Base-by-base conservation (phyloP, 1,139 yeast genomes). In the Debaryomycetaceae sp. region DNA sequence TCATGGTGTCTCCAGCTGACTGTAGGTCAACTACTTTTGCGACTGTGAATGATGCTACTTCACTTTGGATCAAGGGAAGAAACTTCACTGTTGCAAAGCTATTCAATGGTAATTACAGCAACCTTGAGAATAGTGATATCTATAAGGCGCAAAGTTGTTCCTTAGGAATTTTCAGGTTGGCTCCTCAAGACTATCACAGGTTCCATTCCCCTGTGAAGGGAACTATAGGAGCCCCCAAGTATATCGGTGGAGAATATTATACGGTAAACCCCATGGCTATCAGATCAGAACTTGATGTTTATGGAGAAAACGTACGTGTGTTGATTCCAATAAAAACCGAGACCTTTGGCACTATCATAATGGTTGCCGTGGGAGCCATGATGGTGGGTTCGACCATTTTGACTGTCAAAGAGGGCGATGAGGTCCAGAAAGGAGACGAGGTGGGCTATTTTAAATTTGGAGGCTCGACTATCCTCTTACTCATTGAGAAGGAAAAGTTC, bases 201-300 rank as follows among this genome's bases (percentile, higher is more conserved):
- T 91, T 93, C 66, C 99, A 93, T 61, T 76, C 83, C 11, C 97
- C 98, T 0, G 91, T 91, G 1, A 78, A 78, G 48, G 98, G 97
- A 1, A 61, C 60, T 0, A 66, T 93, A 37, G 87, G 86, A 1
- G 71, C 78, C 46, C 84, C 95, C 27, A 75, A 75, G 45, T 75
- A 72, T 49, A 85, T 93, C 38, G 85, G 81, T 38, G 99, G 98
- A 0, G 95, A 90, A 56, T 93, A 93, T 62, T 93, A 89, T 60
- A 93, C 98, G 0, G 99, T 93, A 9, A 93, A 93, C 57, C 98
- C 98, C 1, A 93, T 93, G 97, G 98, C 98, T 0, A 79, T 93
- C 39, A 69, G 98, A 47, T 87, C 96, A 1, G 81, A 83, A 37
- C 63, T 93, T 44, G 98, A 93, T 63, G 98, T 93, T 1, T 93